Conservation (phyloP, 164 flowering plant genomes). For the Stephania cephalantha region DNA sequence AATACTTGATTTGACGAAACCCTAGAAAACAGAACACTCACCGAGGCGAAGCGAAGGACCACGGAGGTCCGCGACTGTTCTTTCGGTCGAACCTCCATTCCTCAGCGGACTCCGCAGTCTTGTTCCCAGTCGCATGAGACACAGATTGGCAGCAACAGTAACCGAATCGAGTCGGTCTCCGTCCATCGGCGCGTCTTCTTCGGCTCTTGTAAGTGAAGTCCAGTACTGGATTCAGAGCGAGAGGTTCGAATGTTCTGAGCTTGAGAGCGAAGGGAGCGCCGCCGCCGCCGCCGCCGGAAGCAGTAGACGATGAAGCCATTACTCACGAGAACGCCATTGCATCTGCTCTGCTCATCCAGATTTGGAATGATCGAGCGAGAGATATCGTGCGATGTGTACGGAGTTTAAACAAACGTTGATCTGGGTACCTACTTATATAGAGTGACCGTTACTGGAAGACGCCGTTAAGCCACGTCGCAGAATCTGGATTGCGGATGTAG, state of each 20-base stretch:
- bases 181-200: conserved; percentile 9
- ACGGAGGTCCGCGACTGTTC: conserved; percentile 33
- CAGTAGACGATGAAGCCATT: conserved; percentile 37
- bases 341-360: background rate
- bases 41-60: conserved; percentile 62
- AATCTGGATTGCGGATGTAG: background rate
- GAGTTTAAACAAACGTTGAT: background rate
- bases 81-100: conserved; percentile 42
- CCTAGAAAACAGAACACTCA: conserved; percentile 15
- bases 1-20: background rate
- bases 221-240: conserved; percentile 7
- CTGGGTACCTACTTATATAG: background rate
- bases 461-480: no score
- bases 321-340: conserved; percentile 26
- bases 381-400: background rate
- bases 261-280: conserved; percentile 26
- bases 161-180: conserved; percentile 15
- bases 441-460: no score
- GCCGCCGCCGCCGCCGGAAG: conserved; percentile 32
- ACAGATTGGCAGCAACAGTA: conserved; percentile 44
- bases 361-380: background rate
- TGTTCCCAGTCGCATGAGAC: conserved; percentile 20
- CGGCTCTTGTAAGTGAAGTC: conserved; percentile 20
- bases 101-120: conserved; percentile 33
- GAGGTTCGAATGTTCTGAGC: conserved; percentile 19